Base-by-base conservation (phyloP, 2,329 filamentous ascomycete species). In the Epichloe coenophiala region DNA sequence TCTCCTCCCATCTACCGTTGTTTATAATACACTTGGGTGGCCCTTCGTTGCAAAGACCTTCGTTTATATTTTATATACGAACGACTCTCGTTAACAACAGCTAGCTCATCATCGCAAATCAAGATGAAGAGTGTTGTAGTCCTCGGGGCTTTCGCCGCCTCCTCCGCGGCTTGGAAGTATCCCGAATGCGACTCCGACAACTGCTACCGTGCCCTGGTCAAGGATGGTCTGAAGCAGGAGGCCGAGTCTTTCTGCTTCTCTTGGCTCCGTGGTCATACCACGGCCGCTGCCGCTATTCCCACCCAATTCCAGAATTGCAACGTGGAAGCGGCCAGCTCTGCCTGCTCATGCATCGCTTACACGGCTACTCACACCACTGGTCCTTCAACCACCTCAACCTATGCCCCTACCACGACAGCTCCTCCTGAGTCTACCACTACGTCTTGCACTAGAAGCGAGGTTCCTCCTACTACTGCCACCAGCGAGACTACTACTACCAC, bases 261-360 rank as follows among this genome's bases (percentile, higher is more conserved):
- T 2, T 67, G 60, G 53, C 60, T 70, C 45, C 46, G 59, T 19
- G 58, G 56, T 27, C 61, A 57, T 48, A 63, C 56, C 23, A 64
- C 60, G 23, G 58, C 58, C 42, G 43, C 57, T 33, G 45, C 53
- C 2, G 55, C 56, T 41, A 60, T 68, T 42, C 66, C 66, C 5
- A 55, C 60, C 8, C 54, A 64, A 45, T 68, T 59, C 55, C 43
- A 39, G 54, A 62, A 63, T 59, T 68, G 66, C 52, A 45, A 46
- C 39, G 50, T 49, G 42, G 48, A 54, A 13, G 51, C 51, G 27
- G 57, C 62, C 48, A 58, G 54, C 55, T 68, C 67, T 41, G 65
- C 64, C 43, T 68, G 66, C 61, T 67, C 65, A 5, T 68, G 65
- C 59, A 58, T 68, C 56, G 61, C 62, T 50, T 67, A 68, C 57